A percentile compares a stretch with the other conserved stretches of the same genome.
Conservation (phyloP, 768 basidiomycete genomes). For the Dioszegia aurantiaca region DNA sequence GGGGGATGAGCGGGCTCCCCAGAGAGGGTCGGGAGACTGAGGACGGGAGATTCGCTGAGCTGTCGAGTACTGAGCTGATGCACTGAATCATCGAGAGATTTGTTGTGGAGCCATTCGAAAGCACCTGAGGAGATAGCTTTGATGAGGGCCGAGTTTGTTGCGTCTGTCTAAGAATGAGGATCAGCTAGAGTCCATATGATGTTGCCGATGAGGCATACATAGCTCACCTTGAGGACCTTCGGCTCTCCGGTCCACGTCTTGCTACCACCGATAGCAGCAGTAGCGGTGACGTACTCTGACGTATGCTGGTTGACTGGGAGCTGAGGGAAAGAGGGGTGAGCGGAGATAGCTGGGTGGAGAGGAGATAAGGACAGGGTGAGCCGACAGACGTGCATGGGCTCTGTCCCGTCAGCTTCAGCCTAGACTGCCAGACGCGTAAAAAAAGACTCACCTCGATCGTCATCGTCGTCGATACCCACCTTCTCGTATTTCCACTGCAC, state of each 20-base stretch:
- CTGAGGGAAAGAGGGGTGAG: slow-evolving; percentile 25
- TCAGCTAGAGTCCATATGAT: neutral
- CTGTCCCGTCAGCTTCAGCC: slow-evolving; percentile 1
- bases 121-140: slow-evolving; percentile 27
- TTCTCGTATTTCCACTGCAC: slow-evolving; percentile 39
- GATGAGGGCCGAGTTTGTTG: slow-evolving; percentile 31
- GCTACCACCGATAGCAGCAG: slow-evolving; percentile 30
- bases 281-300: slow-evolving; percentile 28
- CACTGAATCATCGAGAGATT: slow-evolving; percentile 6
- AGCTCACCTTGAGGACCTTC: slow-evolving; percentile 31
- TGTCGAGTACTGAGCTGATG: neutral
- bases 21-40: no score
- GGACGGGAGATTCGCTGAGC: neutral
- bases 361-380: slow-evolving; percentile 33
- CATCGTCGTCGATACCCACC: neutral
- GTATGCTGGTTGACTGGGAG: slow-evolving; percentile 28
- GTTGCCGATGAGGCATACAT: neutral
- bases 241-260: slow-evolving; percentile 31
- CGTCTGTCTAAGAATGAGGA: slow-evolving; percentile 30
- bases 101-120: slow-evolving; percentile 29
- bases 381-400: slow-evolving; percentile 1
- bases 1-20: no score
- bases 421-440: neutral
- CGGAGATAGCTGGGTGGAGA: slow-evolving; percentile 25
- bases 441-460: slow-evolving; percentile 7